Conservation (phyloP, 106 monocot genomes). For the Posidonia australis region DNA sequence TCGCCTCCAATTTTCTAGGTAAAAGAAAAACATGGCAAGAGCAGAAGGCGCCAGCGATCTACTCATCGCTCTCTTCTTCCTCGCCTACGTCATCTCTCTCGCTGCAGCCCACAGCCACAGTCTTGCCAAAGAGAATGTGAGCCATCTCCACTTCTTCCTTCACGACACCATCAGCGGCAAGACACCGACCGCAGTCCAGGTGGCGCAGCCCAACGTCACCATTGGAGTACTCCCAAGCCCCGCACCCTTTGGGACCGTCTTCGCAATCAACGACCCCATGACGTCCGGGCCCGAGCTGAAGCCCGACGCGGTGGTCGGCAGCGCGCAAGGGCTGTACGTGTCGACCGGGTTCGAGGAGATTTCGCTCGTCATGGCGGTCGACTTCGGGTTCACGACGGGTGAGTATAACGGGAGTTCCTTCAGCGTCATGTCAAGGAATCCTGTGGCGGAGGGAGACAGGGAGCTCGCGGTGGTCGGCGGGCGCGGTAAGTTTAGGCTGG, state of each 20-base stretch:
- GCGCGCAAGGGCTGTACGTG: slow-evolving; percentile 22
- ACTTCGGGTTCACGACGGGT: slow-evolving; percentile 14
- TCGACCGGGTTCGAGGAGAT: slow-evolving; percentile 3
- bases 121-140: neutral
- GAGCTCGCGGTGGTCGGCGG: slow-evolving; percentile 24
- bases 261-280: slow-evolving; percentile 9
- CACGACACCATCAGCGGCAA: slow-evolving; percentile 7
- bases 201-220: slow-evolving; percentile 6
- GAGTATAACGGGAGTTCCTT: slow-evolving; percentile 20
- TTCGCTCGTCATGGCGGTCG: slow-evolving; percentile 4
- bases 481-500: slow-evolving; percentile 13
- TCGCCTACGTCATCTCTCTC: neutral
- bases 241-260: slow-evolving; percentile 3
- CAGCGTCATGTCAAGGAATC: slow-evolving; percentile 18
- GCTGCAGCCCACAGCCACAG: neutral
- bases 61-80: neutral
- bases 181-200: slow-evolving; percentile 8
- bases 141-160: slow-evolving; percentile 17
- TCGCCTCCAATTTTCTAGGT: no score
- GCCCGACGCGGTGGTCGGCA: slow-evolving; percentile 1
- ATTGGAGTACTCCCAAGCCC: neutral
- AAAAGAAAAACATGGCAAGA: neutral
- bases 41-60: no score
- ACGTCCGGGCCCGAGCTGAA: neutral
- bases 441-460: neutral